Base-by-base conservation (phyloP, 148 eudicot genomes). In the Heliosperma pusillum region DNA sequence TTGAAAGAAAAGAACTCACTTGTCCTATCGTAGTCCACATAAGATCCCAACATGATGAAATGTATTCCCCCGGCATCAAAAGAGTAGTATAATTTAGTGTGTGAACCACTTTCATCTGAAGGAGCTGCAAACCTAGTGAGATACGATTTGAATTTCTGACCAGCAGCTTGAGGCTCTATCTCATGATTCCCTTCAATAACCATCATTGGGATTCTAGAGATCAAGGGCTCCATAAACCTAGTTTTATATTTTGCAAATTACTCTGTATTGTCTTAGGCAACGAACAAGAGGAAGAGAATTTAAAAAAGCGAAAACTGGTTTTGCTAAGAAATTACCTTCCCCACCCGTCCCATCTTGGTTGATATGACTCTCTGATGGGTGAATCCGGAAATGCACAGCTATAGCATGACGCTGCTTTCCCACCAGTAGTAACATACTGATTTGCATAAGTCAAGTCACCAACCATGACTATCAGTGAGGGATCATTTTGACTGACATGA, bases 301-400 rank as follows among this genome's bases (percentile, higher is more conserved):
- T 5, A n/a, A n/a, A 62, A 62, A 19, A 45, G 12, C 1, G 17
- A 45, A 53, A 13, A 40, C 25, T 60, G 24, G 50, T 22, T 50
- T 27, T 26, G 45, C 20, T 30, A 60, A 11, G n/a, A 47, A 58
- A 66, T 20, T 88, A 94, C 98, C 98, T 91, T 85, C 93, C 89
- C 98, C 98, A 94, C 30, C 89, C 97, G 77, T 94, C 98, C 98
- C 98, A 94, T 13, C 98, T 90, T 1, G 97, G 97, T 76, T 94
- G 98, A 85, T 86, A 91, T 1, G 93, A 73, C 80, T 94, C 97
- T 82, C 97, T 83, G 10, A 84, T 91, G 68, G 98, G 98, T 15
- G 98, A 84, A 79, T 86, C 86, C 9, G 97, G 97, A 66, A 94
- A 94, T 16, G 84, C 78, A 84, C 98, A 88, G 3, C 96, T 87